Conservation (phyloP, 2,329 filamentous ascomycete species). For the Fusarium cicatricum region DNA sequence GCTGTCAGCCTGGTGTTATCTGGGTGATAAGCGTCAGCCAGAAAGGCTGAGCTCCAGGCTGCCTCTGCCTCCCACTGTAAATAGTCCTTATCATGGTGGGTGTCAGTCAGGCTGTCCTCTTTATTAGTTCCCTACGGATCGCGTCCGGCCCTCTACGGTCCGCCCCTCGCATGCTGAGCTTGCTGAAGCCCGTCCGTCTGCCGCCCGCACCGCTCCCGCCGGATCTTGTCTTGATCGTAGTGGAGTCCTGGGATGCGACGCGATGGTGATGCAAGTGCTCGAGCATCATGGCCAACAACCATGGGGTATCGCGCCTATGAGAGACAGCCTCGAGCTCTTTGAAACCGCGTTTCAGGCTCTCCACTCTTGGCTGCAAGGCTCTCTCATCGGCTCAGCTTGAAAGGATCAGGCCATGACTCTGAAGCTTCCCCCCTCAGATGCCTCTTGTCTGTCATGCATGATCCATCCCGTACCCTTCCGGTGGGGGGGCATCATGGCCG, state of each 20-base stretch:
- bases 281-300: constrained; percentile 3
- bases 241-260: neutral
- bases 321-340: constrained; percentile 21
- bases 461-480: constrained; percentile 31
- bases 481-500: constrained; percentile 17
- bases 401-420: neutral
- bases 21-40: neutral
- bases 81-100: constrained; percentile 17
- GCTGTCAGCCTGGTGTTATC: constrained; percentile 22
- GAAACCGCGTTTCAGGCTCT: constrained; percentile 26
- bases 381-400: neutral
- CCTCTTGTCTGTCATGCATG: constrained; percentile 32
- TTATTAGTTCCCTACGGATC: constrained; percentile 34
- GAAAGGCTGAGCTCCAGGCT: constrained; percentile 3
- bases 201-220: constrained; percentile 24
- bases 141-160: constrained; percentile 36
- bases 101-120: constrained; percentile 22
- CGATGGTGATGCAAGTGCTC: neutral
- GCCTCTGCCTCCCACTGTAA: constrained; percentile 6
- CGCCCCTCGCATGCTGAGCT: constrained; percentile 30
- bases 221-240: constrained; percentile 1
- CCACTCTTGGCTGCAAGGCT: constrained; percentile 13
- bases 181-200: constrained; percentile 18
- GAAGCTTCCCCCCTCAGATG: constrained; percentile 18
- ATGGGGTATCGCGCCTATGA: constrained; percentile 9